A percentile compares a stretch with the other conserved stretches of the same genome.
Conservation (phyloP, 129 eudicot genomes). For the Chrysanthemum lavandulifolium region DNA sequence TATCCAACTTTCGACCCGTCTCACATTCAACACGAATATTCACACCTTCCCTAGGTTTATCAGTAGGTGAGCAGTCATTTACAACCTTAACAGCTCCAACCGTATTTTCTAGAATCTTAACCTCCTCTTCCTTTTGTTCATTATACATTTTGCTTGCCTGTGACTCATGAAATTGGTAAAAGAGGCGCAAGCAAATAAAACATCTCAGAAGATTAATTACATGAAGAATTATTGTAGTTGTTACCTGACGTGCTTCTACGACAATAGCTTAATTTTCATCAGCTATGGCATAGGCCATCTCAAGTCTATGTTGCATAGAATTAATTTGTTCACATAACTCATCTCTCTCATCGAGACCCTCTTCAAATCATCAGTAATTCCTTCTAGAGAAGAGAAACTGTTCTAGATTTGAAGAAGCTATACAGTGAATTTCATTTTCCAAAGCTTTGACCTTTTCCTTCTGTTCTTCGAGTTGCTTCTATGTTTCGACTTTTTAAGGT, state of each 20-base stretch:
- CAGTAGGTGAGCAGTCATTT: too few species aligned
- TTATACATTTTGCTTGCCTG: slow-evolving; percentile 72
- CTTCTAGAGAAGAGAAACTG: slow-evolving; percentile 44
- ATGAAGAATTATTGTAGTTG: not conserved
- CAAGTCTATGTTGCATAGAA: slow-evolving; percentile 61
- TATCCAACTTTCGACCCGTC: too few species aligned
- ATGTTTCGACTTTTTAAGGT: slow-evolving; percentile 61
- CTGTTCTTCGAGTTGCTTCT: slow-evolving; percentile 65
- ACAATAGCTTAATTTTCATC: slow-evolving; percentile 91
- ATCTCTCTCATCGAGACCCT: slow-evolving; percentile 65
- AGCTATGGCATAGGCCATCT: slow-evolving; percentile 67
- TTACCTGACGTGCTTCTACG: slow-evolving; percentile 87
- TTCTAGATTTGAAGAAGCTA: slow-evolving; percentile 46
- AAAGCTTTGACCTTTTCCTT: slow-evolving; percentile 55
- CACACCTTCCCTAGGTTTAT: too few species aligned
- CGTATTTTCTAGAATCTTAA: slow-evolving; percentile 72
- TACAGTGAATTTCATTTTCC: slow-evolving; percentile 60
- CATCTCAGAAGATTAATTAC: slow-evolving; percentile 3
- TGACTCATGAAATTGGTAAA: slow-evolving; percentile 49
- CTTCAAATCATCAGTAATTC: slow-evolving; percentile 50
- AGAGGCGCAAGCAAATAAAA: slow-evolving; percentile 10
- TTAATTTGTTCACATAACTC: slow-evolving; percentile 51
- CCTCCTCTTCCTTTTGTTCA: slow-evolving; percentile 91
- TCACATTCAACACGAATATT: too few species aligned
- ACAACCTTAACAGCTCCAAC: slow-evolving; percentile 35